phyloP scores from a whole-genome alignment of 768 basidiomycete species.

The Russula lepida region DNA sequence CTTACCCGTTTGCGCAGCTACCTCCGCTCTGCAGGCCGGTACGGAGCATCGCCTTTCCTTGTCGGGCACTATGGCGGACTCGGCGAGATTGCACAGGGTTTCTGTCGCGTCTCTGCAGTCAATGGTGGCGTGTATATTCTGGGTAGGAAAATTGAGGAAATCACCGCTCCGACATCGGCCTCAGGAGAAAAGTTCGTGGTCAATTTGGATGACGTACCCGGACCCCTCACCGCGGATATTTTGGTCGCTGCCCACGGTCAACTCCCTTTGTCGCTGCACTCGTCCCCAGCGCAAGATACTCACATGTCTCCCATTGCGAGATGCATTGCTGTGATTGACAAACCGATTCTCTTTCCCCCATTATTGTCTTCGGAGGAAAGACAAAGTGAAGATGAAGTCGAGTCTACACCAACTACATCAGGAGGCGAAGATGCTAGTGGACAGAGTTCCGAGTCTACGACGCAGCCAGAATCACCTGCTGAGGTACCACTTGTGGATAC shows the following conservation, averaged over 20 bases:
- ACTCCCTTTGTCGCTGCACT: conserved; percentile 5
- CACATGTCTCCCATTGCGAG: conserved; percentile 30
- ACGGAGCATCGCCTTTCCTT: conserved; percentile 82
- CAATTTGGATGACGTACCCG: conserved; percentile 51
- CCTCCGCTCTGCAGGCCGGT: conserved; percentile 73
- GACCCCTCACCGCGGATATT: conserved; percentile 45
- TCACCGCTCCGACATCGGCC: conserved; percentile 12
- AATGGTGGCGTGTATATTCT: conserved; percentile 66
- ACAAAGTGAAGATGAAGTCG: conserved; percentile 20
- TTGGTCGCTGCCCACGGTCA: conserved; percentile 43
- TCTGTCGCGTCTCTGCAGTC: conserved; percentile 81
- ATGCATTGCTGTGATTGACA: conserved; percentile 45
- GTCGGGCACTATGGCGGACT: conserved; percentile 93
- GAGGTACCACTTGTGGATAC: conserved; percentile 41
- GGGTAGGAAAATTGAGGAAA: conserved; percentile 37
- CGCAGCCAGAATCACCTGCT: background rate
- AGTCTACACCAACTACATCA: conserved; percentile 13
- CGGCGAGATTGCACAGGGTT: conserved; percentile 90
- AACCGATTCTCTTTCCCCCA: conserved; percentile 29
- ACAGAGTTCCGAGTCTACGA: background rate
- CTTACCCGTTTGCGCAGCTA: conserved; percentile 65
- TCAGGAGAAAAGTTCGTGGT: conserved; percentile 33
- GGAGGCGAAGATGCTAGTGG: background rate
- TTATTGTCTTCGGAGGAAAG: conserved; percentile 27
- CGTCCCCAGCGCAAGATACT: background rate